These are phyloP conservation scores for Leucogyrophana mollusca DNA, from an alignment of 768 basidiomycete species.

Conservation along the genomic window DNA sequence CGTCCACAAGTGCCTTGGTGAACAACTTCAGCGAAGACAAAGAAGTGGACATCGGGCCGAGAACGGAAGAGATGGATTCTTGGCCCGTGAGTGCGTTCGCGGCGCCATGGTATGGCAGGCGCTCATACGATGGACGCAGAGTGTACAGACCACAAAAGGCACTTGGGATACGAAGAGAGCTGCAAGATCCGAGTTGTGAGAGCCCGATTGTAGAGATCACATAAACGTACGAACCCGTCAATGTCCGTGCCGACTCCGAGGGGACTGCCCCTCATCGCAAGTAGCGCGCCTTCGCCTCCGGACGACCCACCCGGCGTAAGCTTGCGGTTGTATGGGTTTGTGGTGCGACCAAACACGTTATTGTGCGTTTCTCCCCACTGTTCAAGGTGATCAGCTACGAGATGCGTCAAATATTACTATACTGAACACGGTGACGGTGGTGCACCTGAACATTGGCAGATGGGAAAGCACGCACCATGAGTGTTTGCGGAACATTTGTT, in stretches of 20 bases:
- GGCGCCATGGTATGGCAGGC: constrained; percentile 55
- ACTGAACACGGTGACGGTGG: too few species aligned
- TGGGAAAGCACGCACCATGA: constrained; percentile 46
- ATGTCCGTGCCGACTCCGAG: constrained; percentile 67
- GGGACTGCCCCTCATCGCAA: constrained; percentile 58
- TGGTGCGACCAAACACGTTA: constrained; percentile 59
- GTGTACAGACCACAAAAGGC: constrained; percentile 59
- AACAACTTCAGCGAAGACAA: constrained; percentile 53
- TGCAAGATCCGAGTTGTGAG: constrained; percentile 13
- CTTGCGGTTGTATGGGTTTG: constrained; percentile 57
- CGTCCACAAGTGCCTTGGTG: constrained; percentile 47
- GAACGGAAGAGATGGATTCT: constrained; percentile 54
- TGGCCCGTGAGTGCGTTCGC: constrained; percentile 53
- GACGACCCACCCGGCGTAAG: constrained; percentile 64
- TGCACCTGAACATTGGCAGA: too few species aligned
- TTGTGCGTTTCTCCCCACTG: constrained; percentile 60
- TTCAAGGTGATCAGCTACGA: constrained; percentile 2
- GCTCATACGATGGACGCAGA: constrained; percentile 53
- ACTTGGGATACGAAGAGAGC: constrained; percentile 56
- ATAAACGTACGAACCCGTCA: constrained; percentile 39
- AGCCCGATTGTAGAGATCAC: neutral
- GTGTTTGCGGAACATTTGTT: constrained; percentile 56
- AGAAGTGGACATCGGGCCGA: constrained; percentile 56
- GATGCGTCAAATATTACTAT: too few species aligned
- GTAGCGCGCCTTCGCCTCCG: constrained; percentile 65